phyloP scores from a whole-genome alignment of 2,329 filamentous ascomycete species.

The Fusarium newnesense region DNA sequence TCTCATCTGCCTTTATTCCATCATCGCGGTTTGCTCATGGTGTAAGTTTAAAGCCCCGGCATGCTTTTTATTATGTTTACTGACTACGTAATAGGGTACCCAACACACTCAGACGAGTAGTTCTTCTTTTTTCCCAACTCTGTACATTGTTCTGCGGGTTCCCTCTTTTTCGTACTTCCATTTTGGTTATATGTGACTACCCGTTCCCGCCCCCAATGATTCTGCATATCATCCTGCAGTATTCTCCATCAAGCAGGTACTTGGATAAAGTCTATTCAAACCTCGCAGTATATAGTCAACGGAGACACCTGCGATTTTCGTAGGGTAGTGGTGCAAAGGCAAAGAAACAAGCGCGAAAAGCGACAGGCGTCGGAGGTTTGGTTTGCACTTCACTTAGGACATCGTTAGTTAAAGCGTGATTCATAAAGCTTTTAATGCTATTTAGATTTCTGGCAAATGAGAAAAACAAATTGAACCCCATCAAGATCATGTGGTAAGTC shows the following conservation, averaged over 20 bases:
- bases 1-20: constrained; percentile 80
- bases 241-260: not conserved
- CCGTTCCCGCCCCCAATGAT: not conserved
- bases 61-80: not conserved
- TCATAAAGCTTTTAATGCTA: not conserved
- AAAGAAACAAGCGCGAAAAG: not conserved
- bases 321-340: not conserved
- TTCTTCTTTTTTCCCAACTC: not conserved
- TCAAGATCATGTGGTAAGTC: not conserved
- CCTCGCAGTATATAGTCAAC: not conserved
- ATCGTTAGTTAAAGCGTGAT: constrained; percentile 2
- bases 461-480: not conserved
- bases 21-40: constrained; percentile 77
- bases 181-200: not conserved
- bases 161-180: not conserved
- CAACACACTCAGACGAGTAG: constrained; percentile 21
- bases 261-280: constrained; percentile 3
- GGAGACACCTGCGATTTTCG: not conserved
- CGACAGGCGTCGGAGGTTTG: constrained; percentile 5
- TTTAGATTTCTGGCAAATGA: not conserved
- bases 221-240: not conserved
- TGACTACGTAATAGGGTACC: constrained; percentile 34
- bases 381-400: not conserved
- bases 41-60: constrained; percentile 56
- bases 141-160: not conserved